These are phyloP conservation scores for Populus hybrid DNA, from an alignment of 441 rosid species.

Conservation along the genomic window DNA sequence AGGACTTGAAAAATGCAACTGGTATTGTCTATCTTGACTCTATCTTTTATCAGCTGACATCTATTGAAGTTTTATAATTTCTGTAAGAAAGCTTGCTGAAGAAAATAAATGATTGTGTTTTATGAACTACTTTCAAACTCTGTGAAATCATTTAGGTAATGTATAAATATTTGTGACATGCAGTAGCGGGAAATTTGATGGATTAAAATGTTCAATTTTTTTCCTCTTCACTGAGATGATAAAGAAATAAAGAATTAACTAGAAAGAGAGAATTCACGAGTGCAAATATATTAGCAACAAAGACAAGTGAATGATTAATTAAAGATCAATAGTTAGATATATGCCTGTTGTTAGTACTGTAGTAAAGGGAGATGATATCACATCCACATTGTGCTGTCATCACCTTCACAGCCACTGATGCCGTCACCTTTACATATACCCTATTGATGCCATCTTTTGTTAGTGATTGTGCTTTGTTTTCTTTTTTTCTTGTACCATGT, in stretches of 20 bases:
- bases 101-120: neutral
- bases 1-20: conserved; percentile 41
- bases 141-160: neutral
- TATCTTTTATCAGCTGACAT: conserved; percentile 1
- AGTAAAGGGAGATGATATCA: conserved; percentile 1
- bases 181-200: neutral
- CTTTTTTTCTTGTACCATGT: too few species aligned
- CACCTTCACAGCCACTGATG: neutral
- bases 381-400: neutral
- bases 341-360: neutral
- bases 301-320: neutral
- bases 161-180: neutral
- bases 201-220: neutral
- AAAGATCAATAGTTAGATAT: neutral
- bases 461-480: too few species aligned
- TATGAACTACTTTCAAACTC: neutral
- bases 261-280: neutral
- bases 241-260: neutral
- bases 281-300: neutral
- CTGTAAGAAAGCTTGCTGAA: conserved; percentile 9
- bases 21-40: conserved; percentile 35
- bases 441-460: too few species aligned
- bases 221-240: neutral
- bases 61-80: neutral
- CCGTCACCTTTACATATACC: neutral